Evolutionary conservation across 2,329 filamentous ascomycete genomes (phyloP).

Genomic region (Helicocarpus griseus): DNA sequence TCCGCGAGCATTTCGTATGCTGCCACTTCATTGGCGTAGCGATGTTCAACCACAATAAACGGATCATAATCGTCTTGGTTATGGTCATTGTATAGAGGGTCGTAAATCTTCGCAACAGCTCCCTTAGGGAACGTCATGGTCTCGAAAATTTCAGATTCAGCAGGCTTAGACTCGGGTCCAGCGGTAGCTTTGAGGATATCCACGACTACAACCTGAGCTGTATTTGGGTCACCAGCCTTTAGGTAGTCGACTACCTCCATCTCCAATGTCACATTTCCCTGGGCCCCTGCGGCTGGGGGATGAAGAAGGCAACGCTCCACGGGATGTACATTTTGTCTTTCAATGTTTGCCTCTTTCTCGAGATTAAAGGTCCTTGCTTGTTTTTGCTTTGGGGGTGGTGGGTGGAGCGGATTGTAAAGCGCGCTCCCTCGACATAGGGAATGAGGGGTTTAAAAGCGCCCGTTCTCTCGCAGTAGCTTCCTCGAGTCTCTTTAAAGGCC

Average conservation of each 20-base stretch:
- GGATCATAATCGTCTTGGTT: not conserved
- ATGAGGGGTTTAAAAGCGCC: not conserved
- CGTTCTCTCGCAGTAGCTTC: too few species aligned
- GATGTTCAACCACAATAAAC: not conserved
- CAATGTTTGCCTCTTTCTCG: not conserved
- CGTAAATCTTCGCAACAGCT: not conserved
- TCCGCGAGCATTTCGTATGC: not conserved
- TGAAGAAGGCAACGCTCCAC: not conserved
- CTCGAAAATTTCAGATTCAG: not conserved
- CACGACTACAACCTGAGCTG: not conserved
- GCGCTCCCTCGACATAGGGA: too few species aligned
- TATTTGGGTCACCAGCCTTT: not conserved
- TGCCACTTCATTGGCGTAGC: not conserved
- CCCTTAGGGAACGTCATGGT: not conserved
- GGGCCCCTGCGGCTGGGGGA: not conserved
- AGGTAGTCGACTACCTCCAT: too few species aligned
- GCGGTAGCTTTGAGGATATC: not conserved
- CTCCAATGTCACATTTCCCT: not conserved
- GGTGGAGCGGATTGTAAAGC: too few species aligned
- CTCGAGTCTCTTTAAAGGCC: too few species aligned
- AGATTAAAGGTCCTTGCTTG: too few species aligned
- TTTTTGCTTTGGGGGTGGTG: too few species aligned
- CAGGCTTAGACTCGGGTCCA: not conserved
- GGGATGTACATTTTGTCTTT: not conserved
- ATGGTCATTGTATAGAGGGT: not conserved